phyloP scores from a whole-genome alignment of 192 early-diverging fungal genomes.

The Dispira parvispora region DNA sequence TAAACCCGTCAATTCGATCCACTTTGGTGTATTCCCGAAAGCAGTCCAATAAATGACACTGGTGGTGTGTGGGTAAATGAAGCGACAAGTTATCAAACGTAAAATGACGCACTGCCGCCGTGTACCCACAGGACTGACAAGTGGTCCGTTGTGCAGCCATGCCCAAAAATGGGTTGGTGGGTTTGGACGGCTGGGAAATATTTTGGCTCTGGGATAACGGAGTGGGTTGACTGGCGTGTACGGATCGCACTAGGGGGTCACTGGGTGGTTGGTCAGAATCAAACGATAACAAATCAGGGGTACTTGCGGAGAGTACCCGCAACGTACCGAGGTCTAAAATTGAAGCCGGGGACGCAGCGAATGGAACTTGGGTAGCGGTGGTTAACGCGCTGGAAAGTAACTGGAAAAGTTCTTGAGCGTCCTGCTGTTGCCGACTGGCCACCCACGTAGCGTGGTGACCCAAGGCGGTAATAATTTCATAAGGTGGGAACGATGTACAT shows the following conservation, averaged over 20 bases:
- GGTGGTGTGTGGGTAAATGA: slow-evolving; percentile 30
- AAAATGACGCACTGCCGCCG: slow-evolving; percentile 57
- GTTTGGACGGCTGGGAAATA: slow-evolving; percentile 7
- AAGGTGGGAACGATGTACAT: slow-evolving; percentile 23
- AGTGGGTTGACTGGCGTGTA: not conserved
- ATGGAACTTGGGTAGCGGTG: not conserved
- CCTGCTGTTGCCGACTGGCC: slow-evolving; percentile 34
- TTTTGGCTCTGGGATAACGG: not conserved
- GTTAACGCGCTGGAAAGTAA: slow-evolving; percentile 22
- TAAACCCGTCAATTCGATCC: slow-evolving; percentile 6
- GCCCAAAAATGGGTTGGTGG: slow-evolving; percentile 57
- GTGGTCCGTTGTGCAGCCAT: slow-evolving; percentile 55
- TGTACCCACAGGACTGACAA: slow-evolving; percentile 65
- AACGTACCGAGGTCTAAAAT: not conserved
- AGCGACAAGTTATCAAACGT: slow-evolving; percentile 67
- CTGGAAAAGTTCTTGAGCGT: slow-evolving; percentile 46
- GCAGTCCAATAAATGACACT: not conserved
- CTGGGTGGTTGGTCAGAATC: not conserved
- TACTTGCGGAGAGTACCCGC: not conserved
- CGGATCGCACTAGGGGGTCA: not conserved
- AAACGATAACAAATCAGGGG: not conserved
- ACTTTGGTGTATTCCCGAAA: not conserved
- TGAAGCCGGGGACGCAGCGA: not conserved
- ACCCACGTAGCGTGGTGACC: slow-evolving; percentile 34
- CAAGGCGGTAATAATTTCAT: slow-evolving; percentile 25